Percentiles rank a stretch among this genome's conserved stretches.
These are phyloP conservation scores for Ascochyta viciae-villosae DNA, from an alignment of 2,329 filamentous ascomycete species.

Conservation along the genomic window DNA sequence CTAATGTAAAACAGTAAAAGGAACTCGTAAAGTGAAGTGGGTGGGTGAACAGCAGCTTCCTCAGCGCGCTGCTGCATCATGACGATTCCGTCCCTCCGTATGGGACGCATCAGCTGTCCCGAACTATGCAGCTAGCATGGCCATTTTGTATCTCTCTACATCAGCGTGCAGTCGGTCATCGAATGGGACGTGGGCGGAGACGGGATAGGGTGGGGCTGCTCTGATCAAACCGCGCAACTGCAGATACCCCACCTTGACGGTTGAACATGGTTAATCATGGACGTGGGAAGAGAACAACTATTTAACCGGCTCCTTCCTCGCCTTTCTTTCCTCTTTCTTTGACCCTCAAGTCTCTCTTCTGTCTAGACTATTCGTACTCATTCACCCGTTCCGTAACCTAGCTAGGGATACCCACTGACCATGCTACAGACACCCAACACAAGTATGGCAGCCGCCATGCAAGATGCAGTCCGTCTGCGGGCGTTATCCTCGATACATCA, in stretches of 20 bases:
- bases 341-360: neutral
- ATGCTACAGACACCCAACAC: conserved; percentile 23
- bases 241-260: conserved; percentile 39
- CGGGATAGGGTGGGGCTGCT: conserved; percentile 5
- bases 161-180: conserved; percentile 6
- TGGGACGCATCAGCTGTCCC: neutral
- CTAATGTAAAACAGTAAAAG: no score
- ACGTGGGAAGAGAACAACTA: conserved; percentile 18
- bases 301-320: conserved; percentile 25
- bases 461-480: conserved; percentile 41
- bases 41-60: neutral
- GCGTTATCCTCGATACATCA: conserved; percentile 46
- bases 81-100: neutral
- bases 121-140: neutral
- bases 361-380: conserved; percentile 29
- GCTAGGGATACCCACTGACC: conserved; percentile 23
- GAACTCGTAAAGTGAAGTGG: neutral
- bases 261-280: conserved; percentile 28
- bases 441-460: conserved; percentile 44
- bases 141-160: neutral
- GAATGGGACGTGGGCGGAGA: conserved; percentile 3
- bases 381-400: neutral
- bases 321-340: neutral
- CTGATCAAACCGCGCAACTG: conserved; percentile 10
- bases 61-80: neutral